phyloP scores from a whole-genome alignment of 495 filamentous ascomycete species.

The Pyronema domesticum region DNA sequence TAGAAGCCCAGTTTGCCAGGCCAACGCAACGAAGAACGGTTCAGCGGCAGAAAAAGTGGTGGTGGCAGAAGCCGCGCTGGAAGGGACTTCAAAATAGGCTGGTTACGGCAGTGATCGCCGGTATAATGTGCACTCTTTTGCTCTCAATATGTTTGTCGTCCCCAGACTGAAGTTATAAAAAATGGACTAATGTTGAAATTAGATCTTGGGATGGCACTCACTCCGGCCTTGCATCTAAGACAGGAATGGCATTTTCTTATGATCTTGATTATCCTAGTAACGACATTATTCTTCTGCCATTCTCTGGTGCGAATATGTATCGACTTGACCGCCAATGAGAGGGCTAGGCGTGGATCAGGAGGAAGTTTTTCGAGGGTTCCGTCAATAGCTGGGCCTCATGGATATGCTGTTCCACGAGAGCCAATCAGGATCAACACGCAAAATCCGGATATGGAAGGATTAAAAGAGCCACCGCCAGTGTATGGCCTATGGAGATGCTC shows the following conservation, averaged over 20 bases:
- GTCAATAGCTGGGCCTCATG: conserved; percentile 32
- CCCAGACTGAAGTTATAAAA: background rate
- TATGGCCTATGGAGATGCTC: conserved; percentile 76
- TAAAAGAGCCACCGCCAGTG: conserved; percentile 57
- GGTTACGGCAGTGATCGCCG: conserved; percentile 39
- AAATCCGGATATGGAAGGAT: conserved; percentile 24
- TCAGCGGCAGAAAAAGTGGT: conserved; percentile 7
- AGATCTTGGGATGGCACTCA: conserved; percentile 48
- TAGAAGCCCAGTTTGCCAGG: conserved; percentile 3
- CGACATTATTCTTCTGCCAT: conserved; percentile 65
- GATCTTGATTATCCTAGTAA: conserved; percentile 52
- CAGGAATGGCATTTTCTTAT: conserved; percentile 57
- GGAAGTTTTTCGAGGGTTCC: conserved; percentile 24
- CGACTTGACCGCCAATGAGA: conserved; percentile 31
- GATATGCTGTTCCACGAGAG: conserved; percentile 41
- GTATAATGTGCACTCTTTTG: conserved; percentile 34
- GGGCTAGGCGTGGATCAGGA: conserved; percentile 15
- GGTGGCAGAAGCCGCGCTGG: conserved; percentile 19
- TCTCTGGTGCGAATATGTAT: conserved; percentile 55
- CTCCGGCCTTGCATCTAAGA: conserved; percentile 33
- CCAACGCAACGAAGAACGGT: background rate
- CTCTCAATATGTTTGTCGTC: conserved; percentile 40
- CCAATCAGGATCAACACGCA: conserved; percentile 41
- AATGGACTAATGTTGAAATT: conserved; percentile 8
- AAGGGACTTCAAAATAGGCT: conserved; percentile 31